Evolutionary conservation across 495 filamentous ascomycete genomes (phyloP).

Genomic region (Friedmanniomyces simplex): DNA sequence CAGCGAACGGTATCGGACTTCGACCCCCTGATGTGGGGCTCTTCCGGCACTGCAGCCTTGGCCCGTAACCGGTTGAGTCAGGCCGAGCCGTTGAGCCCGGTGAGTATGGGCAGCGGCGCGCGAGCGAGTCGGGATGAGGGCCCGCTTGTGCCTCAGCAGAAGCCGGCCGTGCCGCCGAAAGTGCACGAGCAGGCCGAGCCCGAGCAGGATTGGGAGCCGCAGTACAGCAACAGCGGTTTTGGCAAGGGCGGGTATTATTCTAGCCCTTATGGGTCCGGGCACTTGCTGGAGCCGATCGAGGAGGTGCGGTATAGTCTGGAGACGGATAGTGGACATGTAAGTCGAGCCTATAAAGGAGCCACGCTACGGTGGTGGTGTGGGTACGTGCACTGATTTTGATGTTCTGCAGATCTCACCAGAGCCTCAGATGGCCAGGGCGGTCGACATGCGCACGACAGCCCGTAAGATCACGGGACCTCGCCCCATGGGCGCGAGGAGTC

Average conservation of each 20-base stretch:
- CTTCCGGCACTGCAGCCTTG: slow-evolving; percentile 28
- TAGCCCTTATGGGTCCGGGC: slow-evolving; percentile 21
- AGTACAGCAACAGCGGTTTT: slow-evolving; percentile 21
- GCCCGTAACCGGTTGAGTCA: slow-evolving; percentile 28
- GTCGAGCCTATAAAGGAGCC: background rate
- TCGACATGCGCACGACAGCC: slow-evolving; percentile 21
- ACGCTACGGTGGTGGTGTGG: slow-evolving; percentile 5
- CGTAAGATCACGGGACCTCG: slow-evolving; percentile 33
- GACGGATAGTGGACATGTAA: slow-evolving; percentile 28
- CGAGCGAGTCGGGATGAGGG: slow-evolving; percentile 19
- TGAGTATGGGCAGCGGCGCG: slow-evolving; percentile 17
- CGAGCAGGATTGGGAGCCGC: slow-evolving; percentile 11
- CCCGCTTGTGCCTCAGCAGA: slow-evolving; percentile 28
- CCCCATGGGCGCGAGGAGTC: slow-evolving; percentile 30
- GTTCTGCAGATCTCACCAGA: slow-evolving; percentile 17
- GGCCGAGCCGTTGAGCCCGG: slow-evolving; percentile 5
- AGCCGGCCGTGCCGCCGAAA: slow-evolving; percentile 19
- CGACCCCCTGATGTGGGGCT: slow-evolving; percentile 62
- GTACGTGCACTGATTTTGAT: background rate
- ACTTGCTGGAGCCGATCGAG: slow-evolving; percentile 30
- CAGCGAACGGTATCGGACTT: slow-evolving; percentile 49
- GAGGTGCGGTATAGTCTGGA: slow-evolving; percentile 32
- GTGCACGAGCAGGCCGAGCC: slow-evolving; percentile 19
- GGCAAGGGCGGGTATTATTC: slow-evolving; percentile 16
- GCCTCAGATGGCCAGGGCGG: slow-evolving; percentile 13